Evolutionary conservation across 2,329 filamentous ascomycete species (phyloP).

Genomic region (Aspergillus glaucus): DNA sequence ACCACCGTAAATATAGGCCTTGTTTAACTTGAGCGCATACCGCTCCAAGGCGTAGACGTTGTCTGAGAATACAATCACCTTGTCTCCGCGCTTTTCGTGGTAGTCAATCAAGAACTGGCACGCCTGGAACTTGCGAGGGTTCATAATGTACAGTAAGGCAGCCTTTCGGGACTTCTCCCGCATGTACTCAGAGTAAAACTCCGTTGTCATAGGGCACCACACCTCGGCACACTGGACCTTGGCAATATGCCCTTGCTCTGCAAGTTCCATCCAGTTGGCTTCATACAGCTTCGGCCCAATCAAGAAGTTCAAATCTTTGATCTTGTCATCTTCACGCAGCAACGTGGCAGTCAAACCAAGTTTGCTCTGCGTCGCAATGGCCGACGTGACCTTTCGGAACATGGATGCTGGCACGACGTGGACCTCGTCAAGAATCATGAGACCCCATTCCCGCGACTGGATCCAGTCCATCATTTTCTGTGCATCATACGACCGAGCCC

Average conservation of each 20-base stretch:
- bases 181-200: slow-evolving; percentile 95
- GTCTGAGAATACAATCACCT: slow-evolving; percentile 97
- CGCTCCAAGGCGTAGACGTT: slow-evolving; percentile 87
- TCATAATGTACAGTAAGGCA: slow-evolving; percentile 85
- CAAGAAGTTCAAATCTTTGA: slow-evolving; percentile 91
- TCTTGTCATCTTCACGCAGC: slow-evolving; percentile 95
- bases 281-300: slow-evolving; percentile 97
- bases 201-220: slow-evolving; percentile 98
- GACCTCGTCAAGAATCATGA: slow-evolving; percentile 96
- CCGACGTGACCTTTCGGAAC: slow-evolving; percentile 87
- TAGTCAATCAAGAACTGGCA: slow-evolving; percentile 98
- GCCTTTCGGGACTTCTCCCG: slow-evolving; percentile 61
- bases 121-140: slow-evolving; percentile 92
- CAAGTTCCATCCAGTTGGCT: slow-evolving; percentile 98
- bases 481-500: slow-evolving; percentile 82
- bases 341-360: slow-evolving; percentile 89
- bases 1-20: slow-evolving; percentile 85
- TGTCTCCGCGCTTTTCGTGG: slow-evolving; percentile 89
- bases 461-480: slow-evolving; percentile 98
- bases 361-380: slow-evolving; percentile 92
- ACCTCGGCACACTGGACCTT: slow-evolving; percentile 97
- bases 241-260: slow-evolving; percentile 93
- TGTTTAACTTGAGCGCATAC: slow-evolving; percentile 76
- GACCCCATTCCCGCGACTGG: slow-evolving; percentile 81
- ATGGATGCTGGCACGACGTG: slow-evolving; percentile 96